Percentiles rank a stretch among this genome's conserved stretches.
Evolutionary conservation across 2,329 filamentous ascomycete genomes (phyloP).

Genomic region (Albifimbria verrucaria): DNA sequence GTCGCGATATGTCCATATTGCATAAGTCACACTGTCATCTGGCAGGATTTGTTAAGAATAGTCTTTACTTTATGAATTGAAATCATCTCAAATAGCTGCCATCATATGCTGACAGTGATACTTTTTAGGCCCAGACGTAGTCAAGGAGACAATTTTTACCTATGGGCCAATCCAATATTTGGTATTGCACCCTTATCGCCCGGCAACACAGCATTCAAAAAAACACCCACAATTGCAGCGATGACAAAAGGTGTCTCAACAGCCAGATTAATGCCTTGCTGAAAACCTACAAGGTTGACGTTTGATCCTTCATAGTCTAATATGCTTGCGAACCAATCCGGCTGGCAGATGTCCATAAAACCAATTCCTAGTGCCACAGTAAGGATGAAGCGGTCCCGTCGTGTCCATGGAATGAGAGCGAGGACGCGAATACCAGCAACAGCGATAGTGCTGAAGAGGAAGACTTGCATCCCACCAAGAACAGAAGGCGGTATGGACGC

Average conservation of each 20-base stretch:
- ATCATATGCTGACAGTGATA: too few species aligned
- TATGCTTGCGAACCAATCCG: constrained; percentile 7
- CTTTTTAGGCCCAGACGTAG: too few species aligned
- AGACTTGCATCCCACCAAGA: constrained; percentile 9
- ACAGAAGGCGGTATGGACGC: constrained; percentile 8
- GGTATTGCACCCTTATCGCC: constrained; percentile 4
- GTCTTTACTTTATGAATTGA: too few species aligned
- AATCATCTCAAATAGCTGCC: too few species aligned
- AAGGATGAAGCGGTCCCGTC: constrained; percentile 7
- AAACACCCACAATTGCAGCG: constrained; percentile 6
- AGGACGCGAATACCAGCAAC: constrained; percentile 8
- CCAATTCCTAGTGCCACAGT: constrained; percentile 7
- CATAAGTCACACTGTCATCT: too few species aligned
- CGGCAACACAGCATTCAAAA: constrained; percentile 7
- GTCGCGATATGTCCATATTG: too few species aligned
- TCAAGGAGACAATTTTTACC: neutral
- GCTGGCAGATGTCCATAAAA: constrained; percentile 8
- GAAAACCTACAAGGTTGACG: constrained; percentile 4
- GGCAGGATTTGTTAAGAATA: too few species aligned
- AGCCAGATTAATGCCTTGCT: constrained; percentile 6
- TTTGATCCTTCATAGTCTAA: constrained; percentile 3
- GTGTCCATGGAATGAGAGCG: constrained; percentile 4
- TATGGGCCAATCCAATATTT: neutral
- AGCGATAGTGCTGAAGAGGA: constrained; percentile 8
- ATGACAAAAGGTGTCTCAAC: constrained; percentile 8